These are phyloP conservation scores for Porogramme epimiltina DNA, from an alignment of 1,284 basidiomycete genomes.

Conservation along the genomic window DNA sequence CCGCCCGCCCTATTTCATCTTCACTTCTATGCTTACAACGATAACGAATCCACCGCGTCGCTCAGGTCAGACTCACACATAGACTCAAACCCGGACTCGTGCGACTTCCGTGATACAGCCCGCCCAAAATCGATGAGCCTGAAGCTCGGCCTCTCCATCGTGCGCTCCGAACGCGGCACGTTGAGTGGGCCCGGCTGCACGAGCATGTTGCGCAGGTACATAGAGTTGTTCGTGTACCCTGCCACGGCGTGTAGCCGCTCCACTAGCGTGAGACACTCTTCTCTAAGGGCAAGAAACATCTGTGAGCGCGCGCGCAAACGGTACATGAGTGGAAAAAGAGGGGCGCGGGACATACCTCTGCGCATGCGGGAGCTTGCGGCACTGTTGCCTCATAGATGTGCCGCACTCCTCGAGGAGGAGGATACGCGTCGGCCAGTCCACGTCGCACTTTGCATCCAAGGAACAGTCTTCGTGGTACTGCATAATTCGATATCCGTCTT, in stretches of 20 bases:
- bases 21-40: too few species aligned
- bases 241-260: slow-evolving; percentile 41
- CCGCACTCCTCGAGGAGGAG: slow-evolving; percentile 54
- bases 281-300: too few species aligned
- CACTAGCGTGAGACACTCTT: slow-evolving; percentile 41
- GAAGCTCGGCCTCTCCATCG: slow-evolving; percentile 37
- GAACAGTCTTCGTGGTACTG: not conserved
- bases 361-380: not conserved
- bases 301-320: not conserved
- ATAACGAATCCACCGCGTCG: too few species aligned
- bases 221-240: slow-evolving; percentile 44
- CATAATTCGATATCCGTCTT: not conserved
- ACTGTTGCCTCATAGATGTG: slow-evolving; percentile 30
- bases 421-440: slow-evolving; percentile 37
- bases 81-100: not conserved
- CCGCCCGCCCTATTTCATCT: too few species aligned
- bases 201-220: slow-evolving; percentile 46
- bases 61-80: not conserved
- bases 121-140: slow-evolving; percentile 54
- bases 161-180: slow-evolving; percentile 26
- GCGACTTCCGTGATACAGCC: not conserved
- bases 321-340: not conserved
- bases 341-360: not conserved
- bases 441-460: not conserved
- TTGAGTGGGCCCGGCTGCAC: slow-evolving; percentile 45